These are phyloP conservation scores for Saccharum spontaneum DNA, from an alignment of 176 grass and related monocot genomes.

Conservation along the genomic window DNA sequence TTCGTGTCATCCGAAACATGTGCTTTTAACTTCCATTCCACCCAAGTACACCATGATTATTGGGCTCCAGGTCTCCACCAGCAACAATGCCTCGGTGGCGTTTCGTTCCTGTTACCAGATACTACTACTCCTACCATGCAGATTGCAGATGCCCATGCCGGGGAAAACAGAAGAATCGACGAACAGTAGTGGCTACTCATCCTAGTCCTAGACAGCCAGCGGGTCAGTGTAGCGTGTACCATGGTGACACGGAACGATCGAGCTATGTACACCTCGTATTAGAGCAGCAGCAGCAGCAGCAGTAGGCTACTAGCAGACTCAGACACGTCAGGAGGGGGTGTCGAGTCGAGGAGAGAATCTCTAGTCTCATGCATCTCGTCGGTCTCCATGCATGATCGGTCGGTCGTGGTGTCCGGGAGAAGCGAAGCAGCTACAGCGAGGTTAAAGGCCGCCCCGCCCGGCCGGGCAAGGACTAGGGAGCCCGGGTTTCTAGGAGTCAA, in stretches of 20 bases:
- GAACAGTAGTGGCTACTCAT: conserved; percentile 1
- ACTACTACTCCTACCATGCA: background rate
- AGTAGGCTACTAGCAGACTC: background rate
- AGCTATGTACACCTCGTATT: background rate
- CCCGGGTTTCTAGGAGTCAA: conserved; percentile 66
- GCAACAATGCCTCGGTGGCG: background rate
- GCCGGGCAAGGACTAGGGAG: conserved; percentile 15
- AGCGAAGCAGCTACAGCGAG: conserved; percentile 33
- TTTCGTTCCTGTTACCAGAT: background rate
- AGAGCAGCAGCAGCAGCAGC: too few species aligned
- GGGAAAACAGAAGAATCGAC: background rate
- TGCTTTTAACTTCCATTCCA: background rate
- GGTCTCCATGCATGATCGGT: background rate
- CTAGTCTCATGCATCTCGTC: background rate
- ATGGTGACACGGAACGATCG: conserved; percentile 34
- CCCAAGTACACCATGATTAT: background rate
- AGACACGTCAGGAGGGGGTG: background rate
- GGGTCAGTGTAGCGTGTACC: background rate
- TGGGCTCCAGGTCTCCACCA: background rate
- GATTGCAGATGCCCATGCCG: background rate
- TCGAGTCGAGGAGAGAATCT: conserved; percentile 29
- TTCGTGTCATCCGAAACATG: background rate
- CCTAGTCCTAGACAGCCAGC: background rate
- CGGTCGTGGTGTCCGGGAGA: conserved; percentile 43
- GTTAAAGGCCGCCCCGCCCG: background rate